A percentile compares a stretch with the other conserved stretches of the same genome.
Conservation (phyloP, 1,284 basidiomycete genomes). For the Microbotryum violaceum region DNA sequence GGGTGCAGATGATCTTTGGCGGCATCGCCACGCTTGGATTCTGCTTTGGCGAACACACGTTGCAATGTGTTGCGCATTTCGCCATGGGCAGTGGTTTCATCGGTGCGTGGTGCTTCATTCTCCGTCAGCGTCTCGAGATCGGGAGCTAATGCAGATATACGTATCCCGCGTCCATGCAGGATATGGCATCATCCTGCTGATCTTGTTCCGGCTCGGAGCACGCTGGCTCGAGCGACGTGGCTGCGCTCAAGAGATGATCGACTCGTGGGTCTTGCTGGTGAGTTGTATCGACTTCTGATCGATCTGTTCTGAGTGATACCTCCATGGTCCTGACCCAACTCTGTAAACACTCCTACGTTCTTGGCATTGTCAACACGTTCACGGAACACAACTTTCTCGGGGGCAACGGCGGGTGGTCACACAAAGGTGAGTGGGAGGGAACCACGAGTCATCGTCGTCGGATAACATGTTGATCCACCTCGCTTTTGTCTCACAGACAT, state of each 20-base stretch:
- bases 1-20: slow-evolving; percentile 59
- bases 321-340: background rate
- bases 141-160: no score
- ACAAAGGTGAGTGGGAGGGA: slow-evolving; percentile 10
- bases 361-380: slow-evolving; percentile 73
- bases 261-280: slow-evolving; percentile 76
- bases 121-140: no score
- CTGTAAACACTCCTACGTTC: slow-evolving; percentile 6
- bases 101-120: background rate
- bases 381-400: slow-evolving; percentile 50
- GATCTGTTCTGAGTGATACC: slow-evolving; percentile 3
- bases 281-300: slow-evolving; percentile 56
- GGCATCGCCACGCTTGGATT: slow-evolving; percentile 57
- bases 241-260: slow-evolving; percentile 73
- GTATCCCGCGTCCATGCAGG: slow-evolving; percentile 48
- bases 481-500: background rate
- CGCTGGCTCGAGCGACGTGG: slow-evolving; percentile 59
- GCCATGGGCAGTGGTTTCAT: slow-evolving; percentile 27
- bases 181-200: slow-evolving; percentile 74
- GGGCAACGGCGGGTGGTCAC: slow-evolving; percentile 17
- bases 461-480: background rate
- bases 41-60: slow-evolving; percentile 64
- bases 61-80: slow-evolving; percentile 59
- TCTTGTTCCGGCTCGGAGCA: slow-evolving; percentile 74
- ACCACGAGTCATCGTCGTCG: no score